Evolutionary conservation across 352 stramenopile genomes (phyloP), one percentile per base, ranked within the genome.

Genomic region (Pythium utonaiense): DNA sequence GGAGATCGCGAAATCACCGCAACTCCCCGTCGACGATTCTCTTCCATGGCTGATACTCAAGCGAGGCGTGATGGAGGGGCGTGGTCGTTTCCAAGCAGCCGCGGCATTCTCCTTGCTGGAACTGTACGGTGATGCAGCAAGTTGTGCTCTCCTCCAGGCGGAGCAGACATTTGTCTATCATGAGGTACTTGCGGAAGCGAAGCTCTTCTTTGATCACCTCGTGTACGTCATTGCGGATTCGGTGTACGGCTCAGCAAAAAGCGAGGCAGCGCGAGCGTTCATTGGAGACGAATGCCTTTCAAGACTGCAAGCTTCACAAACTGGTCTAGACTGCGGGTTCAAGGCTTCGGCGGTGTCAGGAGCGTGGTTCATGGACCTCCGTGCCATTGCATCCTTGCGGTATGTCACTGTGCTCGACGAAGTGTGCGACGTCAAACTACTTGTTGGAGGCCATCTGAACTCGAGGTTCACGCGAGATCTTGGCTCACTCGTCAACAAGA

Each of bases 61-160:
- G 52, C 65, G 83, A 30, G 74, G 77, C 10, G 64, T 40, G 22
- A 45, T 47, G 19, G 31, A 60, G 21, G 44, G 42, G 17, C 42
- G 53, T 0, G 10, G 14, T 14, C 8, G 19, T n/a, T 53, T 66
- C 10, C 33, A 66, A 22, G 24, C 41, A 16, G 10, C 30, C 5
- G 17, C 27, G 0, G 22, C 80, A 3, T 48, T 93, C 2, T 85
- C 80, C 36, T 56, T 91, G 10, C 45, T 96, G 30, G 86, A 96
- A 38, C 58, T 88, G 19, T 97, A 97, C 70, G 95, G 96, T 49
- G 86, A 97, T 48, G 84, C 87, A 13, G 77, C 70, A 0, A 66
- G 74, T 30, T 61, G 45, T 17, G 75, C 80, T 2, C 53, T 96
- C 2, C 70, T 77, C 28, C 33, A 62, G n/a, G 57, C 89, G n/a